A percentile compares a stretch with the other conserved stretches of the same genome.
Evolutionary conservation across 2,329 filamentous ascomycete genomes (phyloP).

Genomic region (Huntiella moniliformis): DNA sequence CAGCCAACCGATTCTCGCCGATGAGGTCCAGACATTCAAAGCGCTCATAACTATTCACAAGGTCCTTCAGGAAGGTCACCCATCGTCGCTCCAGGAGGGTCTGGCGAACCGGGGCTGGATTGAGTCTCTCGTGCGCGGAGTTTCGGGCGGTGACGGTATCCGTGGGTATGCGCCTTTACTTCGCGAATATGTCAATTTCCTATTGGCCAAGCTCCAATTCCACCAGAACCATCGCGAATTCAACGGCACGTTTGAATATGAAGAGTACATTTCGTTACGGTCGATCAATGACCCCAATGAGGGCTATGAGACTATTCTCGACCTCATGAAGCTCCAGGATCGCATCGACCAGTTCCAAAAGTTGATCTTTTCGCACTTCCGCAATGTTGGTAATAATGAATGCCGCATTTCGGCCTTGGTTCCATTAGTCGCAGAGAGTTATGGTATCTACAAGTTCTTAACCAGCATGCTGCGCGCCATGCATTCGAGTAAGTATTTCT

Average conservation of each 20-base stretch:
- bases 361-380: constrained; percentile 92
- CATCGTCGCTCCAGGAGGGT: constrained; percentile 68
- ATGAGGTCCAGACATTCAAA: constrained; percentile 98
- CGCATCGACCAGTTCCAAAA: constrained; percentile 98
- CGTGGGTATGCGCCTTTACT: constrained; percentile 86
- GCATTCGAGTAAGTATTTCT: constrained; percentile 57
- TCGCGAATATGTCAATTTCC: constrained; percentile 88
- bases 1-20: constrained; percentile 90
- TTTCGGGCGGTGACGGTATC: constrained; percentile 56
- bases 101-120: constrained; percentile 81
- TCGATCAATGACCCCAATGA: constrained; percentile 98
- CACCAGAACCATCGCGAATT: constrained; percentile 94
- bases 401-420: constrained; percentile 89
- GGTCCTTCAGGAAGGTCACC: constrained; percentile 91
- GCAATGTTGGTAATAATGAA: constrained; percentile 80
- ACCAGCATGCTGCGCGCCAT: constrained; percentile 98
- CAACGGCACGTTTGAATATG: constrained; percentile 96
- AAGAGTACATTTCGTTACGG: constrained; percentile 96
- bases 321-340: constrained; percentile 91
- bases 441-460: constrained; percentile 98
- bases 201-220: constrained; percentile 88
- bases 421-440: constrained; percentile 88
- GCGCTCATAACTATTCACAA: constrained; percentile 95
- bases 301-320: constrained; percentile 88
- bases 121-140: constrained; percentile 72